Percentiles rank a stretch among this genome's conserved stretches.
Conservation (phyloP, 768 basidiomycete genomes). For the Pulveroboletus frians region DNA sequence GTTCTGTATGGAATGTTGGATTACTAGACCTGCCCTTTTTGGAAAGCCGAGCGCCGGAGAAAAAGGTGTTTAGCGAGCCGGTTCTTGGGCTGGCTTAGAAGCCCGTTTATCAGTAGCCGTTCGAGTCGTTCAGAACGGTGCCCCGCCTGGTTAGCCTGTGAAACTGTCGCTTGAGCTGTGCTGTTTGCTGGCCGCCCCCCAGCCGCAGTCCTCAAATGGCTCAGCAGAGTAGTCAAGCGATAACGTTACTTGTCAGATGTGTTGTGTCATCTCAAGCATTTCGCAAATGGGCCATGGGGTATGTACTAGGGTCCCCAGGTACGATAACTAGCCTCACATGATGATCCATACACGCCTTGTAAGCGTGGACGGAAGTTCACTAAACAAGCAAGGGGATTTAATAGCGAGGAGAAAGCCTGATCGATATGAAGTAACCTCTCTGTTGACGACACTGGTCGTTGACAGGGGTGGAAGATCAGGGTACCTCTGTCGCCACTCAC, state of each 20-base stretch:
- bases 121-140: no score
- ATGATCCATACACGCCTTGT: constrained; percentile 8
- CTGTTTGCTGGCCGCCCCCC: no score
- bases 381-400: background rate
- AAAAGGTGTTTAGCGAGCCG: background rate
- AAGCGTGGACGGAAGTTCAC: constrained; percentile 11
- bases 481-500: background rate
- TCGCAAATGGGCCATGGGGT: no score
- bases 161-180: no score
- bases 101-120: no score
- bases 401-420: constrained; percentile 1
- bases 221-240: no score
- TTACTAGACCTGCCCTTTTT: constrained; percentile 14
- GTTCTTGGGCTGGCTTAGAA: background rate
- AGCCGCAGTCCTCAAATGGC: no score
- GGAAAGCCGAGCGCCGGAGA: constrained; percentile 1
- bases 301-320: background rate
- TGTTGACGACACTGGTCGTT: background rate
- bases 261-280: no score
- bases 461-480: background rate
- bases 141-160: no score
- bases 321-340: background rate
- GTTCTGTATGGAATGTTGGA: constrained; percentile 25
- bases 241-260: no score
- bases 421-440: background rate